Conservation (phyloP, 345 rosid species). For the Populus alba region DNA sequence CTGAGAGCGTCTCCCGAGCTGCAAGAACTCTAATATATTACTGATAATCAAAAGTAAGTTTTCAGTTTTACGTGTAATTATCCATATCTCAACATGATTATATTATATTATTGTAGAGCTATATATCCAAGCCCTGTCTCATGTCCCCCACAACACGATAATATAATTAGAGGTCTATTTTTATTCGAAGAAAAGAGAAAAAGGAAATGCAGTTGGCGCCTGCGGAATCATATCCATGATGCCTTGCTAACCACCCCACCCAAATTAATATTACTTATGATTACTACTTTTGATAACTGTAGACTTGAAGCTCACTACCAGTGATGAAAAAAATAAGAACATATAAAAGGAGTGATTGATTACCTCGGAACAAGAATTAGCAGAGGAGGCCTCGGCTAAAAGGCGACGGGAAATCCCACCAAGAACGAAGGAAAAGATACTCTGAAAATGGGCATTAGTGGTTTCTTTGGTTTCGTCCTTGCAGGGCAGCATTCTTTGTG, state of each 20-base stretch:
- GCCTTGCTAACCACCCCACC: not conserved
- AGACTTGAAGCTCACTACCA: not conserved
- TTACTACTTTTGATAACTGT: too few species aligned
- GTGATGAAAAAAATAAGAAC: not conserved
- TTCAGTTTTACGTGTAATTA: not conserved
- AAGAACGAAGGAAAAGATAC: constrained; percentile 21
- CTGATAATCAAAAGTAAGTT: not conserved
- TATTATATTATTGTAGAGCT: not conserved
- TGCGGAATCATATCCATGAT: not conserved
- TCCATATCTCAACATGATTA: not conserved
- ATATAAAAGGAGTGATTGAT: not conserved
- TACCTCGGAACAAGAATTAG: not conserved
- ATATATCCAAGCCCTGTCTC: not conserved
- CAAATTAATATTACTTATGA: not conserved
- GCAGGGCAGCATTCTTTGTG: constrained; percentile 29
- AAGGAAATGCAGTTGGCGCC: not conserved
- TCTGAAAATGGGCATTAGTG: constrained; percentile 40
- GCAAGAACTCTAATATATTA: not conserved
- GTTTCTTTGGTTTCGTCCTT: constrained; percentile 13
- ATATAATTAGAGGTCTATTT: not conserved
- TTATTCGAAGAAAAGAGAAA: not conserved
- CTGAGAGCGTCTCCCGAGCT: not conserved
- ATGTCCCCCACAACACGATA: not conserved
- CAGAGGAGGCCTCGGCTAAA: constrained; percentile 38
- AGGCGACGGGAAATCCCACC: constrained; percentile 48